Evolutionary conservation across 148 eudicot genomes (phyloP).

Genomic region (Camellia japonica): DNA sequence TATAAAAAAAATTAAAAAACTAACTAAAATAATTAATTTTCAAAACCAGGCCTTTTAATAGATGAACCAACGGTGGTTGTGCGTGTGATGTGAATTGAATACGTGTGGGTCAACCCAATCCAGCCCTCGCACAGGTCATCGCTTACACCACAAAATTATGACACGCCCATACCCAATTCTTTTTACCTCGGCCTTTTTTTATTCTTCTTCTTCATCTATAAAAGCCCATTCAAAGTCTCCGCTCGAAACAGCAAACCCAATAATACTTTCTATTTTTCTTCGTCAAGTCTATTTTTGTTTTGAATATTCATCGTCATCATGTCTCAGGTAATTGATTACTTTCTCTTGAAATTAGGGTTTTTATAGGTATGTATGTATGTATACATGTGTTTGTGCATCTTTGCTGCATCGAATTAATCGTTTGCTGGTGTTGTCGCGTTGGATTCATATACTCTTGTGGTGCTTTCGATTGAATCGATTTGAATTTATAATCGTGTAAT

Average conservation of each 20-base stretch:
- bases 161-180: no score
- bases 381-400: not conserved
- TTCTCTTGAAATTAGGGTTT: not conserved
- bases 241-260: not conserved
- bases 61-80: no score
- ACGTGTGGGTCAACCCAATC: no score
- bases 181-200: no score
- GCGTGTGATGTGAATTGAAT: no score
- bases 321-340: slow-evolving; percentile 12
- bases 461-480: not conserved
- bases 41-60: no score
- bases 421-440: not conserved
- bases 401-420: not conserved
- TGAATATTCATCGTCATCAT: not conserved
- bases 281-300: not conserved
- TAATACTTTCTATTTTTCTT: not conserved
- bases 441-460: not conserved
- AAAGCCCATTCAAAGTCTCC: not conserved
- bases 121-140: no score
- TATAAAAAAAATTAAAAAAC: no score
- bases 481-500: not conserved
- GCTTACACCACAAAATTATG: no score
- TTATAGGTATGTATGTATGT: not conserved
- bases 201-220: not conserved
- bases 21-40: no score